Conservation (phyloP, 768 basidiomycete genomes). For the Baorangia bicolor region DNA sequence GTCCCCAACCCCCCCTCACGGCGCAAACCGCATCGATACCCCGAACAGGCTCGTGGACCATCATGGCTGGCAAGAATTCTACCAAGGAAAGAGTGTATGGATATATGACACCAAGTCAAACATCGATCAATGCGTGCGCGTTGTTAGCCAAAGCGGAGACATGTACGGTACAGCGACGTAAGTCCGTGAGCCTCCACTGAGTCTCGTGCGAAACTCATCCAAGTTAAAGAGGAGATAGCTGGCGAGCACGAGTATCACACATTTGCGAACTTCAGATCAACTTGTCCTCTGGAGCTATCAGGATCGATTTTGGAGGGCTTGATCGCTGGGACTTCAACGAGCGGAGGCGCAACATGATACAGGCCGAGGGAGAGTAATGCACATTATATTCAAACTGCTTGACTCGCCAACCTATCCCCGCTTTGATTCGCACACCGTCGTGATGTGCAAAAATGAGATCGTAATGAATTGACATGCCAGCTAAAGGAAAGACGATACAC, state of each 20-base stretch:
- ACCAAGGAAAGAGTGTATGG: constrained; percentile 68
- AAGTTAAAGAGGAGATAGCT: constrained; percentile 68
- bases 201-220: constrained; percentile 1
- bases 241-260: constrained; percentile 70
- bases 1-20: constrained; percentile 47
- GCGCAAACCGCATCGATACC: constrained; percentile 44
- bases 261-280: constrained; percentile 73
- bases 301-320: constrained; percentile 72
- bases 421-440: background rate
- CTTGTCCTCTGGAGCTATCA: constrained; percentile 57
- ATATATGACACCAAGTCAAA: constrained; percentile 72
- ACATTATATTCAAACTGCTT: background rate
- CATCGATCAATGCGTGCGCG: constrained; percentile 60
- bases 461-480: constrained; percentile 23
- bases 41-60: constrained; percentile 61
- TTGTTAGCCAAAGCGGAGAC: constrained; percentile 62
- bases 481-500: constrained; percentile 28
- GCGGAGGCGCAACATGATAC: constrained; percentile 60
- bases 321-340: constrained; percentile 72
- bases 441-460: constrained; percentile 9
- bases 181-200: constrained; percentile 27
- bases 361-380: constrained; percentile 37
- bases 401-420: background rate
- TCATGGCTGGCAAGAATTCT: constrained; percentile 71
- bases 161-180: constrained; percentile 79